Evolutionary conservation across 352 stramenopile genomes (phyloP).

Genomic region (Aphanomyces euteiches): DNA sequence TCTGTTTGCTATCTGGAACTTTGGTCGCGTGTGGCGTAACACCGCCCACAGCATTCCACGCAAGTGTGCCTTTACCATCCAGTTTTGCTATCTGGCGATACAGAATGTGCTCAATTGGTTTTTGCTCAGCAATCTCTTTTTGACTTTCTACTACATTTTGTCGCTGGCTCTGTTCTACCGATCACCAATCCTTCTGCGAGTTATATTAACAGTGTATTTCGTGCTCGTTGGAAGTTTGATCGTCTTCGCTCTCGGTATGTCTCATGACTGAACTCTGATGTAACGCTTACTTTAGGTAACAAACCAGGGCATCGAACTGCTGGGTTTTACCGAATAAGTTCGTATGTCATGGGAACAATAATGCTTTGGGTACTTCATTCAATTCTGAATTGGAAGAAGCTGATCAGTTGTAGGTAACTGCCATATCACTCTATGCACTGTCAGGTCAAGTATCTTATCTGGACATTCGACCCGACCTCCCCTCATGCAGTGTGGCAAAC

Average conservation of each 20-base stretch:
- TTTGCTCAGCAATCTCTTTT: slow-evolving; percentile 46
- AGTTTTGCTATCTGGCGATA: slow-evolving; percentile 42
- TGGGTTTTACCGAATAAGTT: slow-evolving; percentile 13
- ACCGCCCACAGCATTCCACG: slow-evolving; percentile 42
- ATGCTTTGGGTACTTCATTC: slow-evolving; percentile 8
- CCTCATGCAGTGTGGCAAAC: slow-evolving; percentile 19
- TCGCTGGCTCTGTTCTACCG: slow-evolving; percentile 40
- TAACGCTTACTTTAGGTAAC: slow-evolving; percentile 1
- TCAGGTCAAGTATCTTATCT: slow-evolving; percentile 14
- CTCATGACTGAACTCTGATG: neutral
- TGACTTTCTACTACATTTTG: slow-evolving; percentile 50
- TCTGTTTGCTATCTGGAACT: slow-evolving; percentile 54
- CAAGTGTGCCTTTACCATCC: slow-evolving; percentile 40
- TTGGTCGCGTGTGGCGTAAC: slow-evolving; percentile 48
- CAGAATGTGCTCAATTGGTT: slow-evolving; percentile 47
- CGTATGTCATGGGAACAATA: slow-evolving; percentile 24
- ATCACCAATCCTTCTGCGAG: slow-evolving; percentile 34
- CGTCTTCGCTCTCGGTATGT: slow-evolving; percentile 20
- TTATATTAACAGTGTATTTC: slow-evolving; percentile 41
- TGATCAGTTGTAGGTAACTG: slow-evolving; percentile 11
- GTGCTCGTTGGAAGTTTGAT: slow-evolving; percentile 37
- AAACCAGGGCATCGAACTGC: slow-evolving; percentile 20
- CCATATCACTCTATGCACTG: slow-evolving; percentile 21
- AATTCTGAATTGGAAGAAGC: neutral
- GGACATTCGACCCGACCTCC: slow-evolving; percentile 12